Percentiles rank a stretch among this genome's conserved stretches.
Conservation (phyloP, 352 stramenopile genomes). For the Globisporangium canariense region DNA sequence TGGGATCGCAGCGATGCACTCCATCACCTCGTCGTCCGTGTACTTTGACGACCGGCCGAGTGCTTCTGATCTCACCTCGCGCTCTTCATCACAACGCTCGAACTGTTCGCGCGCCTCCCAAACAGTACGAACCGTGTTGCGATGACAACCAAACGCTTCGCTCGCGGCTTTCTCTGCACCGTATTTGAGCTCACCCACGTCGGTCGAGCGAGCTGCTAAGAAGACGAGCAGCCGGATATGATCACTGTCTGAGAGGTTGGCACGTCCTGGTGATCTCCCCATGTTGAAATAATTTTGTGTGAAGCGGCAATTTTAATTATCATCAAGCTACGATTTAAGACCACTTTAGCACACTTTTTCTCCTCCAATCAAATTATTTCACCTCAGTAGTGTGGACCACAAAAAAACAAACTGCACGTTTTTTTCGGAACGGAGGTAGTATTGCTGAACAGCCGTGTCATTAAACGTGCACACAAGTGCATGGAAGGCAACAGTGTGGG, state of each 20-base stretch:
- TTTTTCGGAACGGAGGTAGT: no score
- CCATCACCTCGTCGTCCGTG: not conserved
- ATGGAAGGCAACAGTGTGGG: no score
- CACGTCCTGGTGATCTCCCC: not conserved
- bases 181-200: not conserved
- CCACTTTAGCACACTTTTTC: not conserved
- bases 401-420: not conserved
- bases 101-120: not conserved
- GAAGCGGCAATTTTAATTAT: not conserved
- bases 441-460: no score
- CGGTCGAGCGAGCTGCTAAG: not conserved
- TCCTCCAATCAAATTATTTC: not conserved
- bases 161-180: not conserved
- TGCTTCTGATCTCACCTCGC: not conserved
- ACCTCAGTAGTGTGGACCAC: not conserved
- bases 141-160: not conserved
- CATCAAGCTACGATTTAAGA: not conserved
- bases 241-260: not conserved
- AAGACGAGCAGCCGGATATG: not conserved
- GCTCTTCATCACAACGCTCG: not conserved
- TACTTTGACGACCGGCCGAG: not conserved
- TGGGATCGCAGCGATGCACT: not conserved
- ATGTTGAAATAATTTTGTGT: not conserved
- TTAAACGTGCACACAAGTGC: no score
- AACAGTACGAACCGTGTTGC: not conserved